Evolutionary conservation across 495 filamentous ascomycete genomes (phyloP).

Genomic region (Podospora fimiseda): DNA sequence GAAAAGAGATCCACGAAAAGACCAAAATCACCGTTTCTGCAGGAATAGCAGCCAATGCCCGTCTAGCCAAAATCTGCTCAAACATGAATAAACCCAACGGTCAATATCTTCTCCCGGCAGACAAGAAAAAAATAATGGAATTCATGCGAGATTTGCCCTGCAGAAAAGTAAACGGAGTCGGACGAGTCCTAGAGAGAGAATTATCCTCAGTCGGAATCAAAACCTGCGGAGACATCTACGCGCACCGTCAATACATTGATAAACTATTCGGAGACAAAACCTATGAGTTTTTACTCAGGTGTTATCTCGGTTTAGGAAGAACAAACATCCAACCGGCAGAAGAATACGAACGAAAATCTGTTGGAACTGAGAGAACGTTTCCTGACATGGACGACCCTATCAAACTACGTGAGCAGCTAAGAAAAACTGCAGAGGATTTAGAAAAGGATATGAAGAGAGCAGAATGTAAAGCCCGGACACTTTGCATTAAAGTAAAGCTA

Average conservation of each 20-base stretch:
- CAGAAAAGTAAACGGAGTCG: constrained; percentile 89
- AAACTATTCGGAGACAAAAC: constrained; percentile 88
- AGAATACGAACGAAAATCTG: constrained; percentile 85
- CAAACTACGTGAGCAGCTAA: constrained; percentile 70
- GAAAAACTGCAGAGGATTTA: constrained; percentile 73
- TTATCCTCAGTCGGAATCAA: constrained; percentile 80
- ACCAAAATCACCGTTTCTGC: constrained; percentile 87
- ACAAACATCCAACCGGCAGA: constrained; percentile 83
- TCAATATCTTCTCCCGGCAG: constrained; percentile 69
- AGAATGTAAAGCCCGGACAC: constrained; percentile 79
- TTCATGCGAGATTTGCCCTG: constrained; percentile 81
- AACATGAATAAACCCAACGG: constrained; percentile 97
- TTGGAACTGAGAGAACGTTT: constrained; percentile 92
- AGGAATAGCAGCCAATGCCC: constrained; percentile 88
- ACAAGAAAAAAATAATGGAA: constrained; percentile 64
- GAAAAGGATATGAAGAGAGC: constrained; percentile 78
- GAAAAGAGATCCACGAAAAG: constrained; percentile 66
- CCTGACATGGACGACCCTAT: constrained; percentile 64
- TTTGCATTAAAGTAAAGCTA: constrained; percentile 88
- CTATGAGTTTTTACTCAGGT: constrained; percentile 75
- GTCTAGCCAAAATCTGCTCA: constrained; percentile 87
- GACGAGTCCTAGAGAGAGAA: constrained; percentile 89
- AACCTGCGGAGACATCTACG: constrained; percentile 84
- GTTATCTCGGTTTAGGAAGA: constrained; percentile 81
- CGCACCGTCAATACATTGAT: constrained; percentile 59